These are phyloP conservation scores for Raphanus sativus DNA, from an alignment of 345 rosid species.

Conservation along the genomic window DNA sequence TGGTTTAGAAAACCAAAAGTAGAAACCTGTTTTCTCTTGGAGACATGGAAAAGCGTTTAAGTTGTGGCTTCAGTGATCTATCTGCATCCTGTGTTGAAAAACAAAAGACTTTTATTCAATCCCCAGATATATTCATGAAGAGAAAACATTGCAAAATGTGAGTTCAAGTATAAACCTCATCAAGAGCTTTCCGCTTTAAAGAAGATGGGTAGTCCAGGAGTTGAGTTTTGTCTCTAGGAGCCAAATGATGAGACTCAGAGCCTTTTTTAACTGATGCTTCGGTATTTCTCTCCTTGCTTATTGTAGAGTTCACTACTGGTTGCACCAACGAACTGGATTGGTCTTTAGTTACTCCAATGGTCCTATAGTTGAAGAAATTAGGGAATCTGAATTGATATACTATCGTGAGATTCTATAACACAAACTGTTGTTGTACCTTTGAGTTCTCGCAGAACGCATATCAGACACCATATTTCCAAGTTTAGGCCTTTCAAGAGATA, in stretches of 20 bases:
- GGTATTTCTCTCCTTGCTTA: conserved; percentile 37
- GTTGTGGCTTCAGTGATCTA: conserved; percentile 46
- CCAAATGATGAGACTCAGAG: conserved; percentile 34
- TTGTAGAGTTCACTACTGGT: conserved; percentile 35
- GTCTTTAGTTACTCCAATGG: conserved; percentile 39
- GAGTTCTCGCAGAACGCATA: conserved; percentile 46
- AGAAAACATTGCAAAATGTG: neutral
- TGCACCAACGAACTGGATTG: conserved; percentile 36
- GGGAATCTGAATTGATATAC: neutral
- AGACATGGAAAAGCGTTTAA: conserved; percentile 57
- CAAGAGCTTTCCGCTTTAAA: conserved; percentile 66
- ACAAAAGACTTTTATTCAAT: neutral
- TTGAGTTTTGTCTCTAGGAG: conserved; percentile 40
- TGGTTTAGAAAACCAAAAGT: conserved; percentile 2
- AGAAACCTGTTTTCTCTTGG: conserved; percentile 66
- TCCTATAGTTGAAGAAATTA: conserved; percentile 45
- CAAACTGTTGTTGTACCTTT: conserved; percentile 41
- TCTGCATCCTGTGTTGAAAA: conserved; percentile 51
- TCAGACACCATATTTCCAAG: conserved; percentile 47
- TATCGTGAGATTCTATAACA: neutral
- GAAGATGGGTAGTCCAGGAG: conserved; percentile 40
- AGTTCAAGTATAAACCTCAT: conserved; percentile 43
- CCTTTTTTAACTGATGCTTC: conserved; percentile 33
- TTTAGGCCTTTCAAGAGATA: conserved; percentile 47
- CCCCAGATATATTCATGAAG: neutral